Evolutionary conservation across 306 rosid genomes (phyloP).

Genomic region (apple (Malus domestica)): DNA sequence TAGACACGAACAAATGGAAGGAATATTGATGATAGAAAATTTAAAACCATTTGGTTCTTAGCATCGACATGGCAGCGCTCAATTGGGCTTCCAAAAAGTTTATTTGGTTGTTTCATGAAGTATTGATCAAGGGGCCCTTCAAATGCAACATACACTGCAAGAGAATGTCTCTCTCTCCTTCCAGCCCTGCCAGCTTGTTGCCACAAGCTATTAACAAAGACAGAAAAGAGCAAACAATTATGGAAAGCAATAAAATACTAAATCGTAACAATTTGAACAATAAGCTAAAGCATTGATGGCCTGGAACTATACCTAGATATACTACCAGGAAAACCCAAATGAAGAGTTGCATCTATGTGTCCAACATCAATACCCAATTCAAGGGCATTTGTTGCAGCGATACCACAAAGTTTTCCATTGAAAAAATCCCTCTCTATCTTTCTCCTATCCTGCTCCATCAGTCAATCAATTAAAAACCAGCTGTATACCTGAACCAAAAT

Average conservation of each 20-base stretch:
- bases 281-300: background rate
- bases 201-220: conserved; percentile 62
- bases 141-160: conserved; percentile 87
- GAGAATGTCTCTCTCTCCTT: conserved; percentile 82
- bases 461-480: conserved; percentile 9
- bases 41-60: conserved; percentile 71
- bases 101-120: conserved; percentile 71
- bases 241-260: background rate
- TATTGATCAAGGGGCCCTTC: conserved; percentile 92
- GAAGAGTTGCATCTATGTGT: conserved; percentile 86
- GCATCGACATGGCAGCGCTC: conserved; percentile 88
- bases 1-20: background rate
- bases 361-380: conserved; percentile 99
- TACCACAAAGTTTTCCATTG: conserved; percentile 79
- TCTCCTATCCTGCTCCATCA: conserved; percentile 68
- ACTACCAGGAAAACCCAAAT: conserved; percentile 96
- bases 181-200: conserved; percentile 98
- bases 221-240: background rate
- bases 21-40: conserved; percentile 10
- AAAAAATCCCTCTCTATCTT: conserved; percentile 79
- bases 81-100: conserved; percentile 79
- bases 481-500: conserved; percentile 4
- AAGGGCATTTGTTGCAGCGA: conserved; percentile 98
- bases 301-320: conserved; percentile 60
- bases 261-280: conserved; percentile 12